Evolutionary conservation across 495 filamentous ascomycete species (phyloP), one percentile per base, ranked within the genome.

Genomic region (Aspergillus campestris): DNA sequence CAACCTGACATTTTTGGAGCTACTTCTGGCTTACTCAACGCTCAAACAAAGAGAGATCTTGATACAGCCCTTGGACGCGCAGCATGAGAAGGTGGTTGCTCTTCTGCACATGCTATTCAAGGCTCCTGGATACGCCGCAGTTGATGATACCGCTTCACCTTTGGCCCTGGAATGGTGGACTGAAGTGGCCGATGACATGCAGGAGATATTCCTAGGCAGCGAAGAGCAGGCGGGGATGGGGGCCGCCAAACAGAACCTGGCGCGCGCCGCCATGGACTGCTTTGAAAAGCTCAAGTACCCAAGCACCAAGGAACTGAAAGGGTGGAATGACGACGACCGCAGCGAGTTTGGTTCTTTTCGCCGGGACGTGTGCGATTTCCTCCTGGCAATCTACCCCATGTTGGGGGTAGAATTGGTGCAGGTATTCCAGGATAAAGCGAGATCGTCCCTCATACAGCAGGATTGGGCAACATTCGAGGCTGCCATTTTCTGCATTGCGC

Each of bases 81-180:
- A 62, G 9, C 59, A 70, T 53, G 57, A 51, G n/a, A 55, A 58
- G 14, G 43, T 71, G n/a, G 66, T 83, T 9, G 46, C 60, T 10
- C 64, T 72, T 7, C 61, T 86, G 9, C 73, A 77, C 42, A 77
- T 78, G 1, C 70, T 96, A 13, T 72, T 90, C 38, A 77, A 74
- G 27, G 78, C 79, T 6, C 75, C 84, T 32, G 88, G 89, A 7
- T 80, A 82, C 59, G 80, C 87, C 3, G 82, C 82, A 4, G 79
- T 79, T 18, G 87, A 94, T 11, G 87, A 96, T 53, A 69, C 74
- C 35, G 80, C 94, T 34, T 88, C 87, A 34, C 76, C 84, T 3
- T 76, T 79, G 4, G 81, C 82, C 3, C 69, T 95, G 27, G 86
- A 95, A 50, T 95, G 91, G 65, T 95, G 90, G 89, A 84, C 74